These are phyloP conservation scores for Pseudohyphozyma bogoriensis DNA, from an alignment of 768 basidiomycete species.

Conservation along the genomic window DNA sequence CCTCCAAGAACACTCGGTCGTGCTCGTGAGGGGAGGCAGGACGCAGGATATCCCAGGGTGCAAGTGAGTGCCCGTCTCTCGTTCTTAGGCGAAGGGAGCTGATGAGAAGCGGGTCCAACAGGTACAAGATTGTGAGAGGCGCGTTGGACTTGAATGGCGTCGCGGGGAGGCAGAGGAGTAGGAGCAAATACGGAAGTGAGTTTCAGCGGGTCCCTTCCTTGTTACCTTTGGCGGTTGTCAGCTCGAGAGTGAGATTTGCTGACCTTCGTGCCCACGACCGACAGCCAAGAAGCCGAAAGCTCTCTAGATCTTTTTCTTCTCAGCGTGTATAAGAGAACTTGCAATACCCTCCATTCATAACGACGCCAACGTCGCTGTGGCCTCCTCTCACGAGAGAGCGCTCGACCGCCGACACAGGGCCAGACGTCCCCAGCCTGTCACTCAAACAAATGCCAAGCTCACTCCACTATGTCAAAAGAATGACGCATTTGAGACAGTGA, in stretches of 20 bases:
- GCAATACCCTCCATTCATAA: too few relatives aligned
- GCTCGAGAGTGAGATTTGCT: neutral
- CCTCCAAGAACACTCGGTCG: constrained; percentile 93
- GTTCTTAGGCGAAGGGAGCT: neutral
- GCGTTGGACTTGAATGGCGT: constrained; percentile 86
- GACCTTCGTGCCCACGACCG: too few relatives aligned
- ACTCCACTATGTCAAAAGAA: too few relatives aligned
- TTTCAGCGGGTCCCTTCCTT: constrained; percentile 4
- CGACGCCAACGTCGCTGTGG: too few relatives aligned
- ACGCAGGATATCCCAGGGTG: constrained; percentile 98
- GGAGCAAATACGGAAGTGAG: constrained; percentile 75
- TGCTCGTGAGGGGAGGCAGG: constrained; percentile 85
- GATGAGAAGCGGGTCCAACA: constrained; percentile 35
- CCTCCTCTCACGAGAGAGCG: too few relatives aligned
- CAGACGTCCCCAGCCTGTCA: too few relatives aligned
- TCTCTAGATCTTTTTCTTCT: too few relatives aligned
- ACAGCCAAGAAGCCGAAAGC: constrained; percentile 74
- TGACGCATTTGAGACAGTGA: too few relatives aligned
- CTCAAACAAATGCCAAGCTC: too few relatives aligned
- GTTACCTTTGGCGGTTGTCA: neutral
- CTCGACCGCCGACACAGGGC: too few relatives aligned
- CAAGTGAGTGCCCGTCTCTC: constrained; percentile 48
- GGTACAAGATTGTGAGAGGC: constrained; percentile 91
- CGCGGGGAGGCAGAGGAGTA: constrained; percentile 62
- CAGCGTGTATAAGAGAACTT: too few relatives aligned